phyloP scores from a whole-genome alignment of 78 protist species.

The Dictyostelium citrinum region DNA sequence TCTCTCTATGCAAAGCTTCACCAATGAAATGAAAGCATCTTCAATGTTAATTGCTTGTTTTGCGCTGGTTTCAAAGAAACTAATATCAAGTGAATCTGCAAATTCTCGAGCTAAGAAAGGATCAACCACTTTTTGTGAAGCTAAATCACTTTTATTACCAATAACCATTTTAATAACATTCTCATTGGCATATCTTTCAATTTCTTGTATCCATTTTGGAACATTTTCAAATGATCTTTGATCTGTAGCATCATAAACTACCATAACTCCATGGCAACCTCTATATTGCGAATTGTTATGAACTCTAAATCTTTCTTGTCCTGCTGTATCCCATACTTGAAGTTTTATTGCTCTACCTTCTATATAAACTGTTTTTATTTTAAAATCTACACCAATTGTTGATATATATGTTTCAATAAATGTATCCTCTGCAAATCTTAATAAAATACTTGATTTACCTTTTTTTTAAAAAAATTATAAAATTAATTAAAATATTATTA shows the following conservation, averaged over 20 bases:
- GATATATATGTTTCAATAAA: background rate
- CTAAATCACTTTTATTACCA: background rate
- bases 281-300: background rate
- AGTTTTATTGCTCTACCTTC: background rate
- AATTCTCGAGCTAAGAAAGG: background rate
- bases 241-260: background rate
- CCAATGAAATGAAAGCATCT: background rate
- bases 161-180: background rate
- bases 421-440: background rate
- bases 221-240: conserved; percentile 5
- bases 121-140: background rate
- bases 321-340: conserved; percentile 85
- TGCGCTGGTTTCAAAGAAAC: background rate
- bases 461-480: background rate
- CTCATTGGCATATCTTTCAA: background rate
- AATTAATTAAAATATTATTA: too few species aligned
- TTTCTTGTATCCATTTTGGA: background rate
- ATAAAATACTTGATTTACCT: background rate
- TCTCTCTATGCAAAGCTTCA: background rate
- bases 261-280: background rate
- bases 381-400: conserved; percentile 1
- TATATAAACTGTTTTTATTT: background rate
- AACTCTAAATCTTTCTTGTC: conserved; percentile 83
- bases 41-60: background rate
- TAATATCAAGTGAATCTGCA: background rate